These are phyloP conservation scores for Phaeoacremonium minimum DNA, from an alignment of 2,329 filamentous ascomycete species.

Conservation along the genomic window DNA sequence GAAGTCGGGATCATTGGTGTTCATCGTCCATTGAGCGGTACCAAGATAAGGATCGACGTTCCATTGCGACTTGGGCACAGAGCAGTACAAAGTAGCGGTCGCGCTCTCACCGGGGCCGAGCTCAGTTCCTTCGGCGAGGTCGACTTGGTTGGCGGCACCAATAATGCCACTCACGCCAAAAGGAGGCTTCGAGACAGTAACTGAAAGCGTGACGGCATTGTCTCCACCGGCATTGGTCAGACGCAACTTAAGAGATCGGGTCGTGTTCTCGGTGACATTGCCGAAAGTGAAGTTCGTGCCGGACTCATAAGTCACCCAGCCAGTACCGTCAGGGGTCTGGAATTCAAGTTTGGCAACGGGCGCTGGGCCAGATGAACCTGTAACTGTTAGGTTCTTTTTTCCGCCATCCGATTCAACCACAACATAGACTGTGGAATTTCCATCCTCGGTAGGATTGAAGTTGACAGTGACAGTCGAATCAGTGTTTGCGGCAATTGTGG, in stretches of 20 bases:
- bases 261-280: conserved; percentile 47
- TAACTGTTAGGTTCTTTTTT: conserved; percentile 38
- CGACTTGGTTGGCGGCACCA: conserved; percentile 48
- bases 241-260: conserved; percentile 42
- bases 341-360: conserved; percentile 50
- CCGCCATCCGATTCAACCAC: conserved; percentile 44
- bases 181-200: conserved; percentile 59
- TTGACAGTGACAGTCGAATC: conserved; percentile 35
- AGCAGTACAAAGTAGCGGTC: conserved; percentile 49
- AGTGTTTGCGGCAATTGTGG: conserved; percentile 32
- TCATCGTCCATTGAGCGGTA: conserved; percentile 49
- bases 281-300: conserved; percentile 48
- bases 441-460: conserved; percentile 40
- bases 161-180: conserved; percentile 52
- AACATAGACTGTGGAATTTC: conserved; percentile 45
- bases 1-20: conserved; percentile 47
- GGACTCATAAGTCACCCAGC: conserved; percentile 43
- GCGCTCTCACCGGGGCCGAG: conserved; percentile 44
- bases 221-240: conserved; percentile 48
- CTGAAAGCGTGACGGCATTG: conserved; percentile 43
- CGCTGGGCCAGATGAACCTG: conserved; percentile 42
- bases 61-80: conserved; percentile 52
- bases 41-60: conserved; percentile 47
- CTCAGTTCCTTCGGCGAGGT: conserved; percentile 52
- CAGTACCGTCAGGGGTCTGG: conserved; percentile 42